Conservation (phyloP, 768 basidiomycete species). For the Boletales sp. region DNA sequence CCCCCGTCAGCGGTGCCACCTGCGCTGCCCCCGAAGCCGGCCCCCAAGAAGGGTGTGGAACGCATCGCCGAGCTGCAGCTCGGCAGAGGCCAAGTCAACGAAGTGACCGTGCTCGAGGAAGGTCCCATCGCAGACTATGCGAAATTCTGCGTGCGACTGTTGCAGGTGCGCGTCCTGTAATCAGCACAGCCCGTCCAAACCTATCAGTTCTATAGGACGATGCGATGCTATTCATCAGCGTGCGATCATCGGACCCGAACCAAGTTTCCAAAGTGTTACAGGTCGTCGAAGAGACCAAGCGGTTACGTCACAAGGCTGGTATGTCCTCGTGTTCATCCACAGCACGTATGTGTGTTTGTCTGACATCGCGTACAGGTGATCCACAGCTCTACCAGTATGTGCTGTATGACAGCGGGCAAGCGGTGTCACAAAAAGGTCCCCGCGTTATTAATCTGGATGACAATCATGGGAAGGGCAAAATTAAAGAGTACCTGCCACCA, state of each 20-base stretch:
- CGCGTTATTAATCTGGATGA: conserved; percentile 63
- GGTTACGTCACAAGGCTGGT: conserved; percentile 76
- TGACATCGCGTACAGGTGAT: conserved; percentile 47
- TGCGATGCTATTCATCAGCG: conserved; percentile 74
- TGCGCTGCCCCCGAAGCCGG: conserved; percentile 54
- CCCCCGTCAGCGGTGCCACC: conserved; percentile 26
- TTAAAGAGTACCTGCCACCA: conserved; percentile 62
- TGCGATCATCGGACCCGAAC: conserved; percentile 58
- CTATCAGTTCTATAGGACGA: conserved; percentile 56
- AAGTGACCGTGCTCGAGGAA: conserved; percentile 66
- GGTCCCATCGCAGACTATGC: conserved; percentile 66
- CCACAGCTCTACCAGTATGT: conserved; percentile 75
- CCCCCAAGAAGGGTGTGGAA: conserved; percentile 62
- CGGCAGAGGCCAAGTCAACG: conserved; percentile 66
- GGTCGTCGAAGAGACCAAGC: conserved; percentile 76
- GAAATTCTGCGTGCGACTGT: conserved; percentile 56
- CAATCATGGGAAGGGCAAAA: conserved; percentile 38
- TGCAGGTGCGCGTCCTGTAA: conserved; percentile 46
- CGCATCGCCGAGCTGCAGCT: conserved; percentile 72
- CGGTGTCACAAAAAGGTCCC: conserved; percentile 46
- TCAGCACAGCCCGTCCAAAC: too few relatives aligned
- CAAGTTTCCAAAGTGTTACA: conserved; percentile 77
- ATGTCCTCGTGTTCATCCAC: conserved; percentile 14
- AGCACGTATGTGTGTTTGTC: conserved; percentile 27
- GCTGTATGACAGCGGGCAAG: conserved; percentile 52